Base-by-base conservation (phyloP, 257 asterid species). In the Solanum peruvianum region DNA sequence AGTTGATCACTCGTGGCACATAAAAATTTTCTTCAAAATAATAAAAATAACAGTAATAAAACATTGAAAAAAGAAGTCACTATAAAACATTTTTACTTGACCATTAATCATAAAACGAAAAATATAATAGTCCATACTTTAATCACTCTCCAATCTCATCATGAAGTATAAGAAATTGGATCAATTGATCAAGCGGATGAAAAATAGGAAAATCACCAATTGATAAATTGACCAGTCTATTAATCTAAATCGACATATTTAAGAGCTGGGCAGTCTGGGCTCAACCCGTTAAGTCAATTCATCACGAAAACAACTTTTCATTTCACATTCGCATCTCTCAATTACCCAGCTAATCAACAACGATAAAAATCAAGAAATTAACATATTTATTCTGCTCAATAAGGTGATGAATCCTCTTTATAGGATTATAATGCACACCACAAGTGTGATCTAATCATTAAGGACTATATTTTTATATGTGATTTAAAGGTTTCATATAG, bases 401-500 rank as follows among this genome's bases (percentile, higher is more conserved):
- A 37, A 42, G 23, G 60, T 23, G 58, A 41, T 23, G 83, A 76
- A 69, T 31, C 39, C 41, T 69, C 76, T 70, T 31, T 35, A 72
- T 5, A 72, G 29, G 0, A 72, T 1, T 37, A 10, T 4, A 37
- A 73, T 37, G 49, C 49, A 77, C 39, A 25, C 83, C 44, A 77
- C 83, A 77, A n/a, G 29, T 77, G 1, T 72, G 27, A 37, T 35
- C 12, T 76, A 13, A n/a, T 76, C 27, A n/a, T 42, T 42, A 77
- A 1, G 62, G 83, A 77, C 35, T 33, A 8, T 16, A 70, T 4
- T 1, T 25, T 2, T 7, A 41, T 41, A 77, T 44, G 12, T 77
- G 21, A 13, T 69, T 37, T 85, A 56, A 8, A 37, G 70, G 64
- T 84, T 93, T 69, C 89, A 92, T 21, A 91, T 37, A 21, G 86